phyloP scores from a whole-genome alignment of 495 filamentous ascomycete genomes.

The Penicillium roqueforti region DNA sequence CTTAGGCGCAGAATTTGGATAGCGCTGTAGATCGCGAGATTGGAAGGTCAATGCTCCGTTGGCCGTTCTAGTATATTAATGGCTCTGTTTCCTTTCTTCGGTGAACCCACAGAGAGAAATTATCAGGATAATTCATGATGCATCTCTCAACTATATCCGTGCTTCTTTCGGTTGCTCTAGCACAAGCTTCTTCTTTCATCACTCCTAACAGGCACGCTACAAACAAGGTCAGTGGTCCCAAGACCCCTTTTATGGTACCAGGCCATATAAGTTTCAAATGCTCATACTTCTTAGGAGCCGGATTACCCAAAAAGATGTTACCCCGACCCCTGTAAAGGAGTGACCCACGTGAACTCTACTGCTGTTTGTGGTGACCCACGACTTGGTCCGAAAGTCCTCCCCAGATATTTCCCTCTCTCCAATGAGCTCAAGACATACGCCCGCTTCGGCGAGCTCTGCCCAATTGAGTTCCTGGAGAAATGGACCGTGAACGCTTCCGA shows the following conservation, averaged over 20 bases:
- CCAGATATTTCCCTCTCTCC: slow-evolving; percentile 35
- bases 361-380: slow-evolving; percentile 52
- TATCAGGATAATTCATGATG: not conserved
- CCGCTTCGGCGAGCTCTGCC: slow-evolving; percentile 47
- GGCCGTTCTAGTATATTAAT: not conserved
- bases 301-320: slow-evolving; percentile 15
- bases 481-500: slow-evolving; percentile 35
- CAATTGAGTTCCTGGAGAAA: slow-evolving; percentile 42
- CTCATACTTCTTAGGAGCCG: slow-evolving; percentile 2
- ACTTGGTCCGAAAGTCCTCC: slow-evolving; percentile 45
- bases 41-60: not conserved
- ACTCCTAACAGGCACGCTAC: not conserved
- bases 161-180: not conserved
- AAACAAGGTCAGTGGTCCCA: not conserved
- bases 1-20: not conserved
- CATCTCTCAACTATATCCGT: not conserved
- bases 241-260: not conserved
- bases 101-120: not conserved
- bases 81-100: not conserved
- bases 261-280: not conserved
- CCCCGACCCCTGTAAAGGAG: slow-evolving; percentile 36
- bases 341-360: slow-evolving; percentile 29
- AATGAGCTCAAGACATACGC: slow-evolving; percentile 38
- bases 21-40: not conserved
- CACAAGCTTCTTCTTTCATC: not conserved